Conservation (phyloP, 768 basidiomycete genomes). For the Russula olivacea region DNA sequence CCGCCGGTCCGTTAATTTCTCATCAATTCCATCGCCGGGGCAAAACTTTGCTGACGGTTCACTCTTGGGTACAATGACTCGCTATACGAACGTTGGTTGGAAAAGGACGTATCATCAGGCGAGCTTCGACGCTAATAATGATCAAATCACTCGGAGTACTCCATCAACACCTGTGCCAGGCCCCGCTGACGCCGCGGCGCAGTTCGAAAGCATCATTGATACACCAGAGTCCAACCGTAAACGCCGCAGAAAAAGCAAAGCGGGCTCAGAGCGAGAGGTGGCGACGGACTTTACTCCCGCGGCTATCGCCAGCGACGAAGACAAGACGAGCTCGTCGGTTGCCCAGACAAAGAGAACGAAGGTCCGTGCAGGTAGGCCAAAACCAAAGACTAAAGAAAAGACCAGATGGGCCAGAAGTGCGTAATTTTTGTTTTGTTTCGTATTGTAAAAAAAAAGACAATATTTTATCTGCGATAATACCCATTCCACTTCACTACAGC, state of each 20-base stretch:
- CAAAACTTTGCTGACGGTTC: too few relatives aligned
- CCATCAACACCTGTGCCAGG: constrained; percentile 9
- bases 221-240: constrained; percentile 56
- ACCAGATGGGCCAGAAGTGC: constrained; percentile 28
- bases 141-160: constrained; percentile 22
- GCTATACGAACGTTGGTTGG: constrained; percentile 65
- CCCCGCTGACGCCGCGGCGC: background rate
- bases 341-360: constrained; percentile 29
- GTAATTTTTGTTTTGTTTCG: background rate
- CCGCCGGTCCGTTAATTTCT: too few relatives aligned
- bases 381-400: constrained; percentile 29
- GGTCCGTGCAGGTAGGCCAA: constrained; percentile 28
- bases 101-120: constrained; percentile 70
- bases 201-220: constrained; percentile 10
- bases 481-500: constrained; percentile 8
- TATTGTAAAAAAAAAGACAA: background rate
- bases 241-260: constrained; percentile 44
- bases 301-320: constrained; percentile 15
- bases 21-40: too few relatives aligned
- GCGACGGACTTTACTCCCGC: background rate
- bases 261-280: constrained; percentile 31
- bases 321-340: constrained; percentile 24
- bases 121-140: constrained; percentile 38
- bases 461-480: too few relatives aligned
- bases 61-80: constrained; percentile 50